These are phyloP conservation scores for Aleurites moluccanus DNA, from an alignment of 441 rosid species.

Conservation along the genomic window DNA sequence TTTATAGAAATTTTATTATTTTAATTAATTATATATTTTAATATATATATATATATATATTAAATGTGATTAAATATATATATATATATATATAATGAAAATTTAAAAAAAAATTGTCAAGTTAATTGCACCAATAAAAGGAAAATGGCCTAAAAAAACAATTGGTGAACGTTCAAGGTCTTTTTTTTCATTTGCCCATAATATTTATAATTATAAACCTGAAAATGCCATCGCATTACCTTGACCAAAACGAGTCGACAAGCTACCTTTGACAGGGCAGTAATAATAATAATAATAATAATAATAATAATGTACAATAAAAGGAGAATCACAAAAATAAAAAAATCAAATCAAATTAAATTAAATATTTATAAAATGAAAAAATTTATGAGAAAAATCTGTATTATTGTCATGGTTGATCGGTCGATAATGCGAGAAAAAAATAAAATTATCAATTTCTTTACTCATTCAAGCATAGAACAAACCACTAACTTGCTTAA, in stretches of 20 bases:
- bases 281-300: background rate
- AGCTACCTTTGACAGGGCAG: slow-evolving; percentile 14
- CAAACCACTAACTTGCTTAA: background rate
- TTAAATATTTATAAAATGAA: background rate
- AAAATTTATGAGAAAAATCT: background rate
- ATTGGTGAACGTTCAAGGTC: too few species aligned
- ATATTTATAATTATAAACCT: too few species aligned
- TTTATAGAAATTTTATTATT: too few species aligned
- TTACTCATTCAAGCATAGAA: background rate
- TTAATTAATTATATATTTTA: too few species aligned
- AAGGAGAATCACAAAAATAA: background rate
- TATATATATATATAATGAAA: too few species aligned
- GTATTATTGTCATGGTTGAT: background rate
- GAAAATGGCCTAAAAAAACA: too few species aligned
- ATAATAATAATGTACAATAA: background rate
- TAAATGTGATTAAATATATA: too few species aligned
- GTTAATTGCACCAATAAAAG: too few species aligned
- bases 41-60: too few species aligned
- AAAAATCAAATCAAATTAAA: background rate
- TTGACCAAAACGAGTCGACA: slow-evolving; percentile 19
- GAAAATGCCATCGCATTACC: background rate
- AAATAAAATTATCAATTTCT: background rate
- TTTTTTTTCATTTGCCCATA: too few species aligned
- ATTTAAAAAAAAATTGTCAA: too few species aligned
- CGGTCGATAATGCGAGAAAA: background rate